These are phyloP conservation scores for Boletus fagicola DNA, from an alignment of 768 basidiomycete species.

Conservation along the genomic window DNA sequence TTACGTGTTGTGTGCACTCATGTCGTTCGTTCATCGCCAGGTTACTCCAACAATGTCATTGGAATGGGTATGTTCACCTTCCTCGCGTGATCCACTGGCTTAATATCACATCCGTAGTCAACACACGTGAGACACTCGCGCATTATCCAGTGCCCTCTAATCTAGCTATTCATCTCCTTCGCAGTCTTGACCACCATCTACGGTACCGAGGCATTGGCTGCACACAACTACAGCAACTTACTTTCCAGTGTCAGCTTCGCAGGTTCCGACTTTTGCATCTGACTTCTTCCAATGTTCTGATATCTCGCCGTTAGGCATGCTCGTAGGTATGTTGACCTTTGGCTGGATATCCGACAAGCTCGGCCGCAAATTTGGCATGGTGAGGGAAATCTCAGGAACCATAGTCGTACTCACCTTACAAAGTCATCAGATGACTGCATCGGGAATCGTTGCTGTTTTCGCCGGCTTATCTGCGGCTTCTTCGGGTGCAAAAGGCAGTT, in stretches of 20 bases:
- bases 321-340: constrained; percentile 83
- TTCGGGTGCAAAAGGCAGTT: constrained; percentile 68
- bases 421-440: constrained; percentile 64
- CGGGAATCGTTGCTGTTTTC: constrained; percentile 82
- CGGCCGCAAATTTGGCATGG: constrained; percentile 89
- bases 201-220: constrained; percentile 47
- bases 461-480: constrained; percentile 81
- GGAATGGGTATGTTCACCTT: constrained; percentile 56
- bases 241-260: constrained; percentile 75
- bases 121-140: constrained; percentile 50
- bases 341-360: constrained; percentile 85
- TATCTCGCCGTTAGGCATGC: constrained; percentile 69
- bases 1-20: constrained; percentile 2
- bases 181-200: constrained; percentile 73
- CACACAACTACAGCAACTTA: constrained; percentile 58
- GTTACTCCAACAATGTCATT: constrained; percentile 80
- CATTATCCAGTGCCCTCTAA: background rate
- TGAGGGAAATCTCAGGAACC: constrained; percentile 27
- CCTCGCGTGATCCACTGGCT: background rate
- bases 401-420: constrained; percentile 12
- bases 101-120: constrained; percentile 44
- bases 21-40: constrained; percentile 34
- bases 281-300: constrained; percentile 56
- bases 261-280: constrained; percentile 72
- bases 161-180: constrained; percentile 1